Evolutionary conservation across 1,284 basidiomycete genomes (phyloP).

Genomic region (Trametes hirsuta): DNA sequence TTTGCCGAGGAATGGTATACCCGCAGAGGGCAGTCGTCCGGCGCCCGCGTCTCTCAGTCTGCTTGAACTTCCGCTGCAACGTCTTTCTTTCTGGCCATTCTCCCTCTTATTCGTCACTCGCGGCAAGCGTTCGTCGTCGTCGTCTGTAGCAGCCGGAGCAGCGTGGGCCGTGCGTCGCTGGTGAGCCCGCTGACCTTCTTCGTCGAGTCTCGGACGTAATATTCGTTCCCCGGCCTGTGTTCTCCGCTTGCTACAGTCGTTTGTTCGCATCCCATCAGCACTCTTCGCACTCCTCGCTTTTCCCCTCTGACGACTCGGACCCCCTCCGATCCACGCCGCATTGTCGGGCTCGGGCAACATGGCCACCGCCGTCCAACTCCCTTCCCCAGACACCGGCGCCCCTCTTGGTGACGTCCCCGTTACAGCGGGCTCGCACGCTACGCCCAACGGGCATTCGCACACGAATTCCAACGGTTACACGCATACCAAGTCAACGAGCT

Average conservation of each 20-base stretch:
- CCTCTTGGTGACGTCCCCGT: slow-evolving; percentile 28
- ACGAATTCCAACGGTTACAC: slow-evolving; percentile 39
- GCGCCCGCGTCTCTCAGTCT: slow-evolving; percentile 6
- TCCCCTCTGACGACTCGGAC: slow-evolving; percentile 6
- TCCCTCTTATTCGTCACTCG: slow-evolving; percentile 3
- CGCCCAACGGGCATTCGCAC: slow-evolving; percentile 38
- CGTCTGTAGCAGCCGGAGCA: not conserved
- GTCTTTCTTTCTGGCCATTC: slow-evolving; percentile 9
- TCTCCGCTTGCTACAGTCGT: slow-evolving; percentile 17
- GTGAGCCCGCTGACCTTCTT: slow-evolving; percentile 8
- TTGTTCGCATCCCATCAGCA: slow-evolving; percentile 18
- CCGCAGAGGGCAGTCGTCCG: not conserved
- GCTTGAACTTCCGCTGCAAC: slow-evolving; percentile 10
- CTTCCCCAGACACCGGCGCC: slow-evolving; percentile 29
- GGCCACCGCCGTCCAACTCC: slow-evolving; percentile 34
- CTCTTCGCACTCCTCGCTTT: slow-evolving; percentile 11
- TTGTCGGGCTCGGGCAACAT: slow-evolving; percentile 18
- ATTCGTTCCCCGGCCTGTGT: slow-evolving; percentile 19
- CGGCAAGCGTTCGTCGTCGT: not conserved
- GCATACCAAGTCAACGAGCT: slow-evolving; percentile 35
- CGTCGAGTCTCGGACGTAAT: slow-evolving; percentile 20
- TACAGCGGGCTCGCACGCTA: slow-evolving; percentile 12
- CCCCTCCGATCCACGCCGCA: not conserved
- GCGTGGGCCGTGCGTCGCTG: slow-evolving; percentile 1
- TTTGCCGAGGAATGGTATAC: slow-evolving; percentile 15